These are phyloP conservation scores for Coemansia sp. DNA, from an alignment of 192 early-diverging fungal species.

Conservation along the genomic window DNA sequence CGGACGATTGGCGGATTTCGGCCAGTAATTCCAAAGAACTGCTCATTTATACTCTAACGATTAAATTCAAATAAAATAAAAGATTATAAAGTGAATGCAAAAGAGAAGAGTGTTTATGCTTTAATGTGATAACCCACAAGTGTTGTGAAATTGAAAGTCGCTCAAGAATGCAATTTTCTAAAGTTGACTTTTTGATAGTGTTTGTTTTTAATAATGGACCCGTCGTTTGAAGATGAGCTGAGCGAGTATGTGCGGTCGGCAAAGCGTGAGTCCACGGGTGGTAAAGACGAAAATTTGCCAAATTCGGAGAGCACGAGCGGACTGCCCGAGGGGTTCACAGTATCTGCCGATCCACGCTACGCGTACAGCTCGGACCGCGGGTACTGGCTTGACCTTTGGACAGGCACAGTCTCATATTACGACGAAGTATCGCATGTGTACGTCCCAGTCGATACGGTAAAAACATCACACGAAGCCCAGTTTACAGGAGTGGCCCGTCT, in stretches of 20 bases:
- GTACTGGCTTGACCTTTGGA: slow-evolving; percentile 58
- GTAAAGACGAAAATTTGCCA: not conserved
- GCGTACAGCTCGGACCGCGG: slow-evolving; percentile 49
- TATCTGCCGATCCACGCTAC: slow-evolving; percentile 47
- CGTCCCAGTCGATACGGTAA: slow-evolving; percentile 32
- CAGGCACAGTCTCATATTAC: slow-evolving; percentile 56
- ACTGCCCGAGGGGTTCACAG: slow-evolving; percentile 29
- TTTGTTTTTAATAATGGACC: not conserved
- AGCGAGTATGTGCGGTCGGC: not conserved
- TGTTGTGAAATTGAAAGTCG: too few relatives aligned
- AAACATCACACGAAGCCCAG: not conserved
- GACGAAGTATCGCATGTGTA: slow-evolving; percentile 56
- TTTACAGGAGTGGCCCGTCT: slow-evolving; percentile 50
- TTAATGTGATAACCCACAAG: too few relatives aligned
- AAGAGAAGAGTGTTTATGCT: too few relatives aligned
- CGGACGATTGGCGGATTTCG: slow-evolving; percentile 50
- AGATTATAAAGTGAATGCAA: too few relatives aligned
- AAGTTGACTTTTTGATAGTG: not conserved
- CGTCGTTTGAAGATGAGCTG: not conserved
- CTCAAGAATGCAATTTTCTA: too few relatives aligned
- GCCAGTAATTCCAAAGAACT: slow-evolving; percentile 26
- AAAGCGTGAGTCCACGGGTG: not conserved
- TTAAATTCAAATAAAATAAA: too few relatives aligned
- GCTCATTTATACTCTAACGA: slow-evolving; percentile 19
- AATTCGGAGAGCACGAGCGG: not conserved